Evolutionary conservation across 805 yeast genomes (phyloP).

Genomic region (Saturnispora dispora): DNA sequence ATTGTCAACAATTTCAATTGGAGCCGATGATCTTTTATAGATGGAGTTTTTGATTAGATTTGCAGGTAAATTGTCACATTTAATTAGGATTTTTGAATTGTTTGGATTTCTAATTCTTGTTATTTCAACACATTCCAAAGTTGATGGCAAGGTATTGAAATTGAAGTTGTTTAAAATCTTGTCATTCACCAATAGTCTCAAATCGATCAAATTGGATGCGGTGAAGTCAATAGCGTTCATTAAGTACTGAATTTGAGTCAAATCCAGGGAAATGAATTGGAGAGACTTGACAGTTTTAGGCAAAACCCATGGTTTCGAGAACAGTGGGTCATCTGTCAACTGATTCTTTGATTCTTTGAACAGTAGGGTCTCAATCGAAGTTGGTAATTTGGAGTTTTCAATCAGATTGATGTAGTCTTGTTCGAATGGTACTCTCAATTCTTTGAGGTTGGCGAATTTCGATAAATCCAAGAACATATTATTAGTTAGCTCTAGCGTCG

Average conservation of each 20-base stretch:
- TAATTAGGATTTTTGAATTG: not conserved
- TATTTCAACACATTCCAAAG: conserved; percentile 5
- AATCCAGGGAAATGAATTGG: conserved; percentile 5
- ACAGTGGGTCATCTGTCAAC: not conserved
- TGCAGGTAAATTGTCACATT: not conserved
- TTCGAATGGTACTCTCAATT: not conserved
- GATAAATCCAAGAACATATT: not conserved
- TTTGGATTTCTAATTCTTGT: conserved; percentile 1
- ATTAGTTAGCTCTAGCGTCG: not conserved
- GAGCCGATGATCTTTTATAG: not conserved
- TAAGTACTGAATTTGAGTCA: not conserved
- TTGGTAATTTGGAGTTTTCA: not conserved
- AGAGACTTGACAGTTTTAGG: not conserved
- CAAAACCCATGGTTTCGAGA: not conserved
- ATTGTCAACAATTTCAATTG: not conserved
- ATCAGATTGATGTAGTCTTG: not conserved
- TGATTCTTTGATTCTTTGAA: not conserved
- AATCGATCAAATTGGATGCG: conserved; percentile 1
- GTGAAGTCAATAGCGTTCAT: conserved; percentile 2
- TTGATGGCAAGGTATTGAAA: not conserved
- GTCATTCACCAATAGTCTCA: not conserved
- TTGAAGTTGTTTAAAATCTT: not conserved
- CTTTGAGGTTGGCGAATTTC: not conserved
- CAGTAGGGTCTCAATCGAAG: not conserved
- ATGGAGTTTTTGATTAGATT: not conserved